A percentile compares a stretch with the other conserved stretches of the same genome.
Conservation (phyloP, 1,139 yeast species). For the Suhomyces kunorum region DNA sequence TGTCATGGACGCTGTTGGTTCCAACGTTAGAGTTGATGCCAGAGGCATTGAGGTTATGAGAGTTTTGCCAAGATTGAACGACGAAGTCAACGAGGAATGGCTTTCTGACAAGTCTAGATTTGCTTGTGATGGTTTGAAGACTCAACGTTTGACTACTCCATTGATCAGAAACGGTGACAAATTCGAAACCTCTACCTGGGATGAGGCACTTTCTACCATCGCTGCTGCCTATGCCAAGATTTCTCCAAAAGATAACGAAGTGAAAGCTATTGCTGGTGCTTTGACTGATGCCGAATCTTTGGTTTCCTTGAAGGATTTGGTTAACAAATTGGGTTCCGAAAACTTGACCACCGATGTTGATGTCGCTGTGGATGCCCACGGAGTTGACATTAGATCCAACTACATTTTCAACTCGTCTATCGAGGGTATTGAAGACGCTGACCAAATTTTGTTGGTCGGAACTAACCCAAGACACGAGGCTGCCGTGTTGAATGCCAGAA, state of each 20-base stretch:
- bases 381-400: conserved; percentile 76
- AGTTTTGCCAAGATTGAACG: conserved; percentile 82
- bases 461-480: conserved; percentile 92
- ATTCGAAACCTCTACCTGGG: conserved; percentile 84
- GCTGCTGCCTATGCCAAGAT: conserved; percentile 62
- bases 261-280: conserved; percentile 83
- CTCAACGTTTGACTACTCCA: conserved; percentile 84
- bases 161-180: conserved; percentile 69
- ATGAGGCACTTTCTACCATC: conserved; percentile 74
- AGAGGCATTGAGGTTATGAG: conserved; percentile 90
- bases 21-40: conserved; percentile 81
- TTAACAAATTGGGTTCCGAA: conserved; percentile 78
- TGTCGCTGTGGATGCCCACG: conserved; percentile 64
- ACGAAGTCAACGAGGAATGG: conserved; percentile 91
- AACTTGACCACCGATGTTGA: conserved; percentile 74
- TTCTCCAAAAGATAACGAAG: conserved; percentile 66
- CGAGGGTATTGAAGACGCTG: conserved; percentile 81
- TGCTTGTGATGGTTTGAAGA: conserved; percentile 83
- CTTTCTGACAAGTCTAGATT: conserved; percentile 85
- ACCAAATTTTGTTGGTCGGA: conserved; percentile 75
- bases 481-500: conserved; percentile 82
- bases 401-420: conserved; percentile 80
- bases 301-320: conserved; percentile 78
- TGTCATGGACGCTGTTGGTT: conserved; percentile 82
- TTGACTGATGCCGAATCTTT: conserved; percentile 80